Percentiles rank a stretch among this genome's conserved stretches.
These are phyloP conservation scores for Lachnellula subtilissima DNA, from an alignment of 2,329 filamentous ascomycete genomes.

Conservation along the genomic window DNA sequence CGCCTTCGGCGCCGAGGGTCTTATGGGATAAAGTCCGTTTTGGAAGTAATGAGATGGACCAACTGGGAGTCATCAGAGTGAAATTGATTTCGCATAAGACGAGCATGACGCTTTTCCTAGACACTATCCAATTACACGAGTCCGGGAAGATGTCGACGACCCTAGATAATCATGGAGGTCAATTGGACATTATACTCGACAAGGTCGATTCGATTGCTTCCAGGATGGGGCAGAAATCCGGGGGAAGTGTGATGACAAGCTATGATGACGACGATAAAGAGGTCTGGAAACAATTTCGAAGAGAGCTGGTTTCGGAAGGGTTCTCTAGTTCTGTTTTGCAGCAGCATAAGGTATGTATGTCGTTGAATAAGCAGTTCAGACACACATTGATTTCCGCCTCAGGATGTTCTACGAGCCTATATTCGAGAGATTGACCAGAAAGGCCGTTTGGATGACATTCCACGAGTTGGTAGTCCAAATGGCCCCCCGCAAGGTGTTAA, in stretches of 20 bases:
- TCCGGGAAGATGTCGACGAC: conserved; percentile 36
- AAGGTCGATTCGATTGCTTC: conserved; percentile 55
- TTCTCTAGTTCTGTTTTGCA: conserved; percentile 51
- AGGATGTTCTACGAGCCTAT: conserved; percentile 57
- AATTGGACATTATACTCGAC: conserved; percentile 52
- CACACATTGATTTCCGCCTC: not conserved
- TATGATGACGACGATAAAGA: conserved; percentile 43
- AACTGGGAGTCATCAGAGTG: conserved; percentile 27
- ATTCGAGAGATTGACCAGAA: conserved; percentile 55
- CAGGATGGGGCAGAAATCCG: conserved; percentile 42
- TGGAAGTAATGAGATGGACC: conserved; percentile 31
- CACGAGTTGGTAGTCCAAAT: conserved; percentile 27
- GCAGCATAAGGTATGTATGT: conserved; percentile 50
- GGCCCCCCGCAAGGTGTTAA: conserved; percentile 25
- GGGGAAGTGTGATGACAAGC: conserved; percentile 32
- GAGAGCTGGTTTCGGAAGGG: conserved; percentile 54
- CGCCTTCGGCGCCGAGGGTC: conserved; percentile 11
- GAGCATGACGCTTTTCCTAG: conserved; percentile 51
- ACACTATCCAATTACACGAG: conserved; percentile 51
- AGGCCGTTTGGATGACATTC: conserved; percentile 47
- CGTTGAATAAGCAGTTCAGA: not conserved
- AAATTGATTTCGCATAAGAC: conserved; percentile 49
- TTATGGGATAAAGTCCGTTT: conserved; percentile 27
- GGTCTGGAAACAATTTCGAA: conserved; percentile 54
- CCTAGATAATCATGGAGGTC: conserved; percentile 26